Base-by-base conservation (phyloP, 306 rosid genomes). In the Prunus mume region DNA sequence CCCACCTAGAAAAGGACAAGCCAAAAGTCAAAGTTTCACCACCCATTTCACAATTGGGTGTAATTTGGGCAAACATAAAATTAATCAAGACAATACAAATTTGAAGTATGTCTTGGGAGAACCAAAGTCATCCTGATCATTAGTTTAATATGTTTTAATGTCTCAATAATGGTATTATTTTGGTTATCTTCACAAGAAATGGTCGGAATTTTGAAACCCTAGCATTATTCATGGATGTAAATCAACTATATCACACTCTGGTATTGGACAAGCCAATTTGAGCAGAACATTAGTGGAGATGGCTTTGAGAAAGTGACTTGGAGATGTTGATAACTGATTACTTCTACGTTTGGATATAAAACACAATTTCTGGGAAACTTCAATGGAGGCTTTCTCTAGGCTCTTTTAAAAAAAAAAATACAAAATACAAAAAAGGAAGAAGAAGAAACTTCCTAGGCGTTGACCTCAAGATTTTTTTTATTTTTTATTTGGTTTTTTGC, bases 361-460 rank as follows among this genome's bases (percentile, higher is more conserved):
- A 62, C 67, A 28, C 45, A 62, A 28, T 32, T 28, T 15, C 67
- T 62, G 67, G 67, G 67, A 62, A 62, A 56, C 57, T 52, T 52
- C 19, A 62, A 5, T 13, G 38, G 45, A 27, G 45, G n/a, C 14
- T 12, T 34, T 32, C 5, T 34, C 11, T 52, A 52, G 57, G 57
- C 57, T 52, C 0, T 2, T 18, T 22, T n/a, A n/a, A n/a, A 18
- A 52, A 5, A 18, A 18, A 19, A 9, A 22, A 32, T 4, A 20
- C 62, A 3, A 56, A 56, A 54, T 9, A 10, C 1, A 5, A 34
- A 5, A 38, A 7, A 2, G 43, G 43, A 7, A 38, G 43, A 6
- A 38, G 43, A 38, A 7, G 43, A 38, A 47, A 24, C 38, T 52
- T 52, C 15, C 19, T 12, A 25, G 43, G 41, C 20, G 6, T 15